Conservation (phyloP, 768 basidiomycete species). For the Pholiota molesta region DNA sequence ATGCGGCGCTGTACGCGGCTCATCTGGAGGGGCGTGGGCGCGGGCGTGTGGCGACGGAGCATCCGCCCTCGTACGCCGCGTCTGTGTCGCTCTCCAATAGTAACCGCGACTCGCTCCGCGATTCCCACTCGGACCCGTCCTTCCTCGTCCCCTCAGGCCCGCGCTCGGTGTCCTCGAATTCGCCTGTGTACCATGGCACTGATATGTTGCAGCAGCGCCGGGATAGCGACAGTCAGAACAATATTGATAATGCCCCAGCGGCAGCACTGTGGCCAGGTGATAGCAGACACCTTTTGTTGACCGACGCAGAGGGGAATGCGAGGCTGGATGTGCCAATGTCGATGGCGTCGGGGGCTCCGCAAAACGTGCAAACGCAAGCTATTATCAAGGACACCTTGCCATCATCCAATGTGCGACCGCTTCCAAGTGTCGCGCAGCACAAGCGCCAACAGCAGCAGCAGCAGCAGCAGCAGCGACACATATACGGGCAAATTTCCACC, state of each 20-base stretch:
- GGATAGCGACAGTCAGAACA: neutral
- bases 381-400: neutral
- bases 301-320: no score
- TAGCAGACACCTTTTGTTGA: no score
- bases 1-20: neutral
- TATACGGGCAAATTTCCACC: neutral
- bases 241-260: no score
- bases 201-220: neutral
- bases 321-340: neutral
- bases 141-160: conserved; percentile 24
- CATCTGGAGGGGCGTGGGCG: neutral
- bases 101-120: conserved; percentile 18
- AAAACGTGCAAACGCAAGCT: neutral
- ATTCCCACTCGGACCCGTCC: conserved; percentile 21
- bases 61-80: conserved; percentile 33
- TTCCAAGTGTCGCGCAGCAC: neutral
- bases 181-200: neutral
- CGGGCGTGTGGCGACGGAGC: conserved; percentile 23
- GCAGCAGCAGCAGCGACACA: neutral
- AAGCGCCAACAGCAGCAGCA: neutral
- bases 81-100: conserved; percentile 27
- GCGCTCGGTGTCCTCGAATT: conserved; percentile 4
- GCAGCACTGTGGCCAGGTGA: neutral
- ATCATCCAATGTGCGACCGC: neutral
- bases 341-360: neutral